phyloP scores from a whole-genome alignment of 1,284 basidiomycete species.

The Rhizoctonia solani region DNA sequence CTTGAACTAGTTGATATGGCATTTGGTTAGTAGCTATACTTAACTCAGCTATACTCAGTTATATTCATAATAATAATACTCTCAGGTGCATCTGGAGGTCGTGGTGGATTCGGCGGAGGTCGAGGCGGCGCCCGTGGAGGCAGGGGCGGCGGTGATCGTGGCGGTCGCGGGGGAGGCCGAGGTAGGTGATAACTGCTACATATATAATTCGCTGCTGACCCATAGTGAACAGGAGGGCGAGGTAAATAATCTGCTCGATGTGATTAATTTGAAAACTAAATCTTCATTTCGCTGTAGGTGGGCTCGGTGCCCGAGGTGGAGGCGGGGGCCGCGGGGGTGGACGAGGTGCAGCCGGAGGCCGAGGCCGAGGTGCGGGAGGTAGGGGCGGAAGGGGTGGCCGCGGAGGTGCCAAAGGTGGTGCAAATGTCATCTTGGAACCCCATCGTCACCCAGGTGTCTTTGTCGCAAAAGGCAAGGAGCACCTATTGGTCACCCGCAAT shows the following conservation, averaged over 20 bases:
- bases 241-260: slow-evolving; percentile 25
- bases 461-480: slow-evolving; percentile 95
- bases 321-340: slow-evolving; percentile 42
- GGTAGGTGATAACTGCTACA: background rate
- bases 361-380: slow-evolving; percentile 47
- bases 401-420: slow-evolving; percentile 66
- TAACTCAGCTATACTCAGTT: background rate
- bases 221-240: slow-evolving; percentile 41
- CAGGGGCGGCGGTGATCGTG: slow-evolving; percentile 41
- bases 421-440: slow-evolving; percentile 85
- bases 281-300: slow-evolving; percentile 35
- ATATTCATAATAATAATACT: background rate
- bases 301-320: slow-evolving; percentile 43
- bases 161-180: slow-evolving; percentile 42
- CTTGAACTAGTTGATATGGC: slow-evolving; percentile 8
- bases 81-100: slow-evolving; percentile 39
- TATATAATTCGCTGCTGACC: background rate
- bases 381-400: slow-evolving; percentile 55
- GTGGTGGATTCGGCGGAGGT: slow-evolving; percentile 44
- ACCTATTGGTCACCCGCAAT: slow-evolving; percentile 97
- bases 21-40: background rate
- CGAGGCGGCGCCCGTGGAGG: slow-evolving; percentile 45
- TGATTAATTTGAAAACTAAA: background rate
- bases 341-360: slow-evolving; percentile 34
- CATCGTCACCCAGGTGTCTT: slow-evolving; percentile 95